Base-by-base conservation (phyloP, 2,329 filamentous ascomycete genomes). In the Phyllosticta citriasiana region DNA sequence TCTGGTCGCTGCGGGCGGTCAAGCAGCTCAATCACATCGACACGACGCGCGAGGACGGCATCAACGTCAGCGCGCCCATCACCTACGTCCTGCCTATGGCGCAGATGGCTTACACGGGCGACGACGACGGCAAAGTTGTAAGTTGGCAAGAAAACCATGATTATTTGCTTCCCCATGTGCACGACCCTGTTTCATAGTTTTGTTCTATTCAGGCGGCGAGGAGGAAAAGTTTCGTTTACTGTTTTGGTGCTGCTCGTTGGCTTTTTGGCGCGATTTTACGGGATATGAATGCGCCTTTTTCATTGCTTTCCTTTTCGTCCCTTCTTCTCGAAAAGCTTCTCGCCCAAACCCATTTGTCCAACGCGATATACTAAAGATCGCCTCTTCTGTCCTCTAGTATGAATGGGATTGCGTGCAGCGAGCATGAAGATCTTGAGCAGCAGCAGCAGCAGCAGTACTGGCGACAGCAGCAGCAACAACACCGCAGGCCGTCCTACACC, bases 41-140 rank as follows among this genome's bases (percentile, higher is more conserved):
- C 69, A 77, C 79, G 57, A 84, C 81, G 66, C 84, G 83, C 57
- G 86, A 80, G 80, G 77, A 83, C 71, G 75, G 84, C 69, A 67
- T 73, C 40, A 82, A 81, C 64, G 79, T 78, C 62, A 71, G 67
- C 51, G 86, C 88, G 2, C 86, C 87, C 0, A 92, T 97, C 63
- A 96, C 89, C 47, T 95, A 89, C 70, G 88, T 99, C 58, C 80
- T 89, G 61, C 88, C 93, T 2, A 88, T 92, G 82, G 85, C 89
- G 59, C 86, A 88, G 64, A 82, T 87, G 64, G 86, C 97, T 9
- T 97, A 97, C 74, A 96, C 92, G 0, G 94, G 93, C 2, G 94
- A 97, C 76, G 94, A 97, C 65, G 88, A 91, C 65, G 94, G 94
- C 30, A 82, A 87, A 79, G 93, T 99, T 61, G 60, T 61, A 57